Evolutionary conservation across 768 basidiomycete genomes (phyloP).

Genomic region (Hygrophoropsis aurantiaca): DNA sequence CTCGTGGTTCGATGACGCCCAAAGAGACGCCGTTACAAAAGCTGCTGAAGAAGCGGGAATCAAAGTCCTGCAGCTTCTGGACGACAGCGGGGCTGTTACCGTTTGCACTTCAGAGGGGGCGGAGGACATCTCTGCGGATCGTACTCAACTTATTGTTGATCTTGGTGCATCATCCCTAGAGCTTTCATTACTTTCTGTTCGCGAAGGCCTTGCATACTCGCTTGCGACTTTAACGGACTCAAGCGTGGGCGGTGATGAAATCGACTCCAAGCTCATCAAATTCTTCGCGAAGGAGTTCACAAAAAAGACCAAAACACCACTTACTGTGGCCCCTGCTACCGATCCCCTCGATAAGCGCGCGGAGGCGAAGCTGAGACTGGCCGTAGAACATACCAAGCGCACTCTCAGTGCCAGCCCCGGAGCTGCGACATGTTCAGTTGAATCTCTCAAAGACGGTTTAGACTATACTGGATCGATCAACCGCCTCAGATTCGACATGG

Average conservation of each 20-base stretch:
- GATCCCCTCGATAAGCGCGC: slow-evolving; percentile 73
- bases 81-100: slow-evolving; percentile 77
- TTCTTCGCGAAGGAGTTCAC: slow-evolving; percentile 96
- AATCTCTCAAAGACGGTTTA: slow-evolving; percentile 89
- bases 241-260: slow-evolving; percentile 61
- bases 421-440: slow-evolving; percentile 89
- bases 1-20: slow-evolving; percentile 65
- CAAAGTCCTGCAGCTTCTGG: slow-evolving; percentile 80
- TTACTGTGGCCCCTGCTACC: slow-evolving; percentile 62
- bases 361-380: slow-evolving; percentile 89
- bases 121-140: slow-evolving; percentile 49
- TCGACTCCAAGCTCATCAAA: slow-evolving; percentile 82
- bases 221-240: slow-evolving; percentile 51
- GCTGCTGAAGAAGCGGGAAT: slow-evolving; percentile 83
- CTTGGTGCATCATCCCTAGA: slow-evolving; percentile 74
- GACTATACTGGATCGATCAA: slow-evolving; percentile 81
- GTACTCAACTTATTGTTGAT: slow-evolving; percentile 80
- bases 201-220: slow-evolving; percentile 69
- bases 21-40: slow-evolving; percentile 66
- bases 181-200: slow-evolving; percentile 69
- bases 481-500: slow-evolving; percentile 57
- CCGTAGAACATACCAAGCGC: slow-evolving; percentile 93
- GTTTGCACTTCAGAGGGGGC: slow-evolving; percentile 51
- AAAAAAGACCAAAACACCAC: slow-evolving; percentile 85
- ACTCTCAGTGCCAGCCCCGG: slow-evolving; percentile 84